phyloP scores from a whole-genome alignment of 2,329 filamentous ascomycete species.

The Colletotrichum camelliae region DNA sequence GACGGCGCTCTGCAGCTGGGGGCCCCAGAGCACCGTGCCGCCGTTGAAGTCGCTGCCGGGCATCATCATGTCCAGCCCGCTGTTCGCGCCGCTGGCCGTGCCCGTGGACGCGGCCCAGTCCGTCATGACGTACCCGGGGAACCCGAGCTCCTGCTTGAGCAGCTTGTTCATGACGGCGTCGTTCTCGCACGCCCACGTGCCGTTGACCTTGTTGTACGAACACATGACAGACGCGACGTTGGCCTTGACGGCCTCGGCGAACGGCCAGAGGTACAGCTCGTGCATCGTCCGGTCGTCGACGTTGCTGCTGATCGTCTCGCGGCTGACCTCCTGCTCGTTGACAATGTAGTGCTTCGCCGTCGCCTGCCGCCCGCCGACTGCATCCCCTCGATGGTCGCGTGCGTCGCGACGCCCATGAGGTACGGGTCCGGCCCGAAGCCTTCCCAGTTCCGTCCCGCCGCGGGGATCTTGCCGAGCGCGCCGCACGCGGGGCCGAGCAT shows the following conservation, averaged over 20 bases:
- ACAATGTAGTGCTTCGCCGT: constrained; percentile 65
- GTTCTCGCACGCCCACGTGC: constrained; percentile 72
- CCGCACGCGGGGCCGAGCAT: constrained; percentile 79
- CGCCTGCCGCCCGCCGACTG: constrained; percentile 47
- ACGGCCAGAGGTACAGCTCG: constrained; percentile 72
- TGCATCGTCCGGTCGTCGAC: constrained; percentile 71
- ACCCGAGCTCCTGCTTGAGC: constrained; percentile 76
- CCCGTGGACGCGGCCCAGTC: constrained; percentile 83
- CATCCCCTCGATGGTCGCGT: constrained; percentile 65
- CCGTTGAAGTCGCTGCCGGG: constrained; percentile 68
- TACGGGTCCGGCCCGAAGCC: constrained; percentile 83
- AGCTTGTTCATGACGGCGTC: constrained; percentile 64
- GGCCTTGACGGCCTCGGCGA: constrained; percentile 70
- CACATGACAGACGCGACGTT: constrained; percentile 74
- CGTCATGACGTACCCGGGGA: constrained; percentile 62
- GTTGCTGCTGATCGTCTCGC: constrained; percentile 59
- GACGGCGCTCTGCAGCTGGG: constrained; percentile 57
- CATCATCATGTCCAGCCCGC: constrained; percentile 84
- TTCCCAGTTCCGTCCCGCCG: constrained; percentile 83
- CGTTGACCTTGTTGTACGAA: constrained; percentile 75
- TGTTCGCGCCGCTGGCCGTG: constrained; percentile 68
- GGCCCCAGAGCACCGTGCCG: constrained; percentile 56
- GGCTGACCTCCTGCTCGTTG: constrained; percentile 72
- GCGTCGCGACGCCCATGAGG: constrained; percentile 66
- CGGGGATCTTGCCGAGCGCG: constrained; percentile 74